Percentiles rank a stretch among this genome's conserved stretches.
These are phyloP conservation scores for Vitis labrusca DNA, from an alignment of 164 flowering plant genomes.

Conservation along the genomic window DNA sequence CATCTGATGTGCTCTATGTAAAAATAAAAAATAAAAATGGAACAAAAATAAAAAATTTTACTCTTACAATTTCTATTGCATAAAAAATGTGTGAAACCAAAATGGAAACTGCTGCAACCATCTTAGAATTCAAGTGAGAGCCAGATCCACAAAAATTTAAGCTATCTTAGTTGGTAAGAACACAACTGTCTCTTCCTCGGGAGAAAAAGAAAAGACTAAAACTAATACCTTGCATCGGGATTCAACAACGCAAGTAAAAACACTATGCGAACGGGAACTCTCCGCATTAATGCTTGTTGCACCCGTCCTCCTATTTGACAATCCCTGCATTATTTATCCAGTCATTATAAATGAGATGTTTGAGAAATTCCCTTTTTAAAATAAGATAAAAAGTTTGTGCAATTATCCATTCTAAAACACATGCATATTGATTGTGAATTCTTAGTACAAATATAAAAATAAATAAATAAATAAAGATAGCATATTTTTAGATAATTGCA, in stretches of 20 bases:
- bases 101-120: background rate
- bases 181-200: background rate
- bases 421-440: background rate
- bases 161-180: background rate
- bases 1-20: constrained; percentile 64
- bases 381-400: too few relatives aligned
- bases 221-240: constrained; percentile 81
- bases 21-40: background rate
- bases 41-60: constrained; percentile 8
- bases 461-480: background rate
- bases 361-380: background rate
- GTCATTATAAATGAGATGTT: background rate
- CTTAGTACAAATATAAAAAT: background rate
- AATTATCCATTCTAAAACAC: background rate
- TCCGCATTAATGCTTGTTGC: constrained; percentile 92
- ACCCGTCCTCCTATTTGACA: constrained; percentile 83
- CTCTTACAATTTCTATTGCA: background rate
- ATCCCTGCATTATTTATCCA: constrained; percentile 55
- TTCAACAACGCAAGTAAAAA: constrained; percentile 94
- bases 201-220: background rate
- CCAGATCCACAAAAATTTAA: background rate
- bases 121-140: background rate
- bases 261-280: constrained; percentile 98
- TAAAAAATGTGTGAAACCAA: background rate
- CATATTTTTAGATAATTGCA: background rate